These are phyloP conservation scores for Lecanosticta acicola DNA, from an alignment of 2,329 filamentous ascomycete genomes.

Conservation along the genomic window DNA sequence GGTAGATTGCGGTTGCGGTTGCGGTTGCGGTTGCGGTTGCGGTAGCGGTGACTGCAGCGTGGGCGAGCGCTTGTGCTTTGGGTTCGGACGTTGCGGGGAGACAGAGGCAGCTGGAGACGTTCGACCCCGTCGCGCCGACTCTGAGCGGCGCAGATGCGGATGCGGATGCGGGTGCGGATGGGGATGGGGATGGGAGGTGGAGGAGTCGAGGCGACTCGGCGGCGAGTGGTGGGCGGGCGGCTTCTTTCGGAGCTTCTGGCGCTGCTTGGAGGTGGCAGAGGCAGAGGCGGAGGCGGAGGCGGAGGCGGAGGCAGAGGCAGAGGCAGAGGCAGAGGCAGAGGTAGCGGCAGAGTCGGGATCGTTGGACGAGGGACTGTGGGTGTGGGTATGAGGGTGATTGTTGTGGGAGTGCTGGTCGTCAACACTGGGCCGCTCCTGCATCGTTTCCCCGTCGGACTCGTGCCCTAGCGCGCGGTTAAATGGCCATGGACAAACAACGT, in stretches of 20 bases:
- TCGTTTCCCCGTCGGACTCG: no score
- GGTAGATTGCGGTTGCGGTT: no score
- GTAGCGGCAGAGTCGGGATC: no score
- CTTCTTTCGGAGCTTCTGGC: background rate
- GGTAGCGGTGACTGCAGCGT: background rate
- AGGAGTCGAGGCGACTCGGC: background rate
- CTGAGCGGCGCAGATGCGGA: background rate
- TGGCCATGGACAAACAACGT: no score
- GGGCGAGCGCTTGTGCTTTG: background rate
- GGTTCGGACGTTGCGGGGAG: background rate
- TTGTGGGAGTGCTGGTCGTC: no score
- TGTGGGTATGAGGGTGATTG: no score
- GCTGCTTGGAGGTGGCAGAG: background rate
- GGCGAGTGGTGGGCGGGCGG: background rate
- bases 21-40: no score
- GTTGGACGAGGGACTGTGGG: no score
- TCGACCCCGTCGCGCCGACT: background rate
- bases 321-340: background rate
- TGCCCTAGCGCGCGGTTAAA: no score
- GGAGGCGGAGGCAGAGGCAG: background rate
- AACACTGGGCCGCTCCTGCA: no score
- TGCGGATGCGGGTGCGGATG: background rate
- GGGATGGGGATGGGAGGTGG: background rate
- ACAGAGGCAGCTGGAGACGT: background rate
- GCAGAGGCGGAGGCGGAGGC: background rate